A percentile compares a stretch with the other conserved stretches of the same genome.
phyloP scores from a whole-genome alignment of 106 monocot species.

The Cymbidium sinense region DNA sequence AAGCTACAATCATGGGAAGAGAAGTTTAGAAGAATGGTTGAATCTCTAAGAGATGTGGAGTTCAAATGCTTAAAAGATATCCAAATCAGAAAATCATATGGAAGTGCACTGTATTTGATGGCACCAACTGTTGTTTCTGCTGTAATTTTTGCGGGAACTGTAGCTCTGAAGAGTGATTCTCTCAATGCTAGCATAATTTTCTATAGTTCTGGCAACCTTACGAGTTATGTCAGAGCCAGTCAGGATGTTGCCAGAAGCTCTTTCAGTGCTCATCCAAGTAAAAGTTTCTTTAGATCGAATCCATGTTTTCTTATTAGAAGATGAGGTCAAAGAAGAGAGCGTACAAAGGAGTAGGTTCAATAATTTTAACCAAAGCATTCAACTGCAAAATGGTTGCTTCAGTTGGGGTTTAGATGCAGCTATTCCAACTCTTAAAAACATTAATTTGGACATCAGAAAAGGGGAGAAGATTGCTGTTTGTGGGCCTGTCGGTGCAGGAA shows the following conservation, averaged over 20 bases:
- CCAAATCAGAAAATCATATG: slow-evolving; percentile 58
- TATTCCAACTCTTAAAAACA: slow-evolving; percentile 29
- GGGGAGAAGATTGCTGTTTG: slow-evolving; percentile 70
- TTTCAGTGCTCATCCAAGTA: slow-evolving; percentile 61
- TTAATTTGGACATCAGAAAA: slow-evolving; percentile 28
- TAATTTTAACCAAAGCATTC: slow-evolving; percentile 15
- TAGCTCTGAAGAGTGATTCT: slow-evolving; percentile 32
- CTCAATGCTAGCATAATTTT: slow-evolving; percentile 68
- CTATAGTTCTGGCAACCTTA: slow-evolving; percentile 60
- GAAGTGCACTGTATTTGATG: slow-evolving; percentile 64
- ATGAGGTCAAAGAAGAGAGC: slow-evolving; percentile 54
- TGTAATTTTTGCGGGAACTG: slow-evolving; percentile 52
- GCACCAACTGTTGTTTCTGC: slow-evolving; percentile 65
- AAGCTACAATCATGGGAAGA: slow-evolving; percentile 92
- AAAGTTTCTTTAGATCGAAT: slow-evolving; percentile 79
- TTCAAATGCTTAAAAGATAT: slow-evolving; percentile 62
- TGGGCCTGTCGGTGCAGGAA: slow-evolving; percentile 76
- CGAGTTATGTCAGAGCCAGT: slow-evolving; percentile 69
- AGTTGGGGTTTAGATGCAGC: slow-evolving; percentile 38
- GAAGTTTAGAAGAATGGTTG: slow-evolving; percentile 38
- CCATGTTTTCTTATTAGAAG: slow-evolving; percentile 52
- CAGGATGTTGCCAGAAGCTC: slow-evolving; percentile 62
- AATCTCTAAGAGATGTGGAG: slow-evolving; percentile 42
- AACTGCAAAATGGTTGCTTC: slow-evolving; percentile 31
- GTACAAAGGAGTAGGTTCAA: slow-evolving; percentile 11